These are phyloP conservation scores for Microdochium paspali DNA, from an alignment of 2,329 filamentous ascomycete species.

Conservation along the genomic window DNA sequence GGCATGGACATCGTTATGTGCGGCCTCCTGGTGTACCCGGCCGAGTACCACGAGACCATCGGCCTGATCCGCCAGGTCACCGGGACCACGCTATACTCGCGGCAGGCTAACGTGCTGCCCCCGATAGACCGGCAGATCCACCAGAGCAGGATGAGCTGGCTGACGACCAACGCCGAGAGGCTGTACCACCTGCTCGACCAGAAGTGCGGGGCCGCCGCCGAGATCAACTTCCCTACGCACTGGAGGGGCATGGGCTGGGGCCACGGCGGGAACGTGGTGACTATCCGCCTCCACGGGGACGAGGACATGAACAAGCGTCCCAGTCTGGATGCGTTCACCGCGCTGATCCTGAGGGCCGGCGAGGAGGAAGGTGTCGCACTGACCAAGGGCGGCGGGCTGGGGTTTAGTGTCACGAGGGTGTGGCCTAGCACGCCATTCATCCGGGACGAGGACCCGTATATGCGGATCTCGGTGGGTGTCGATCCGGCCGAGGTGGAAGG, in stretches of 20 bases:
- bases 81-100: background rate
- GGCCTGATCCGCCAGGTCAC: constrained; percentile 1
- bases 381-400: constrained; percentile 1
- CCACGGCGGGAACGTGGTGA: background rate
- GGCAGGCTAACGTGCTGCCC: background rate
- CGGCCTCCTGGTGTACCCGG: constrained; percentile 1
- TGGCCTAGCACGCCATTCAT: background rate
- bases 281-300: background rate
- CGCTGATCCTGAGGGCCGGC: background rate
- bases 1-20: constrained; percentile 1
- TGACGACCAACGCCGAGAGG: too few relatives aligned
- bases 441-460: background rate
- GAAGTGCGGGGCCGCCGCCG: background rate
- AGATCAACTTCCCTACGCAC: background rate
- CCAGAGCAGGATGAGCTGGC: too few relatives aligned
- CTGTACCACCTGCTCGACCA: too few relatives aligned
- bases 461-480: constrained; percentile 1
- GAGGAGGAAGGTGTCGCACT: background rate
- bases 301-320: background rate
- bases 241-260: background rate
- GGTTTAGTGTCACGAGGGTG: background rate
- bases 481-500: background rate
- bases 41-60: background rate
- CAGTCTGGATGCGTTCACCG: constrained; percentile 1
- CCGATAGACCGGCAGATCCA: background rate